phyloP scores from a whole-genome alignment of 306 rosid species.

The Glycine soja region DNA sequence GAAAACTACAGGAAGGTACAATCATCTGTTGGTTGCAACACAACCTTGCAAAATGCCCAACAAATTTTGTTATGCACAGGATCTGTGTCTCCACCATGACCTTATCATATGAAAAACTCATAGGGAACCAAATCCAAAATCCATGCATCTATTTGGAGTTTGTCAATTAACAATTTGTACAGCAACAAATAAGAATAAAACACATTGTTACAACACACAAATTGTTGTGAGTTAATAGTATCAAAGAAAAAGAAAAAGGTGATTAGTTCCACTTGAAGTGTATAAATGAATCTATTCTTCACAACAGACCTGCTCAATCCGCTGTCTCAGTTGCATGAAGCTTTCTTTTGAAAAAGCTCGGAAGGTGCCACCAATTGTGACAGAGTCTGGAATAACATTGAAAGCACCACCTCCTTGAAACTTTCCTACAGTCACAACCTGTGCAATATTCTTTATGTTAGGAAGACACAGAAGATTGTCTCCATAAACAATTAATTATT shows the following conservation, averaged over 20 bases:
- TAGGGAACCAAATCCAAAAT: not conserved
- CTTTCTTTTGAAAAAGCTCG: constrained; percentile 77
- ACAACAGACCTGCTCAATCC: constrained; percentile 73
- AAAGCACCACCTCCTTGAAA: constrained; percentile 95
- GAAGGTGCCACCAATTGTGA: constrained; percentile 92
- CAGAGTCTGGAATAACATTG: constrained; percentile 97
- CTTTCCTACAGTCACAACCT: constrained; percentile 90
- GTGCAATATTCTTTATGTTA: constrained; percentile 41
- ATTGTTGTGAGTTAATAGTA: not conserved
- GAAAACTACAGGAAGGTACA: constrained; percentile 10
- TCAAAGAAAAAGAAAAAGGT: constrained; percentile 10
- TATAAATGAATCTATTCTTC: constrained; percentile 9
- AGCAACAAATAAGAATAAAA: constrained; percentile 1
- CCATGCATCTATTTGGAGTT: constrained; percentile 22
- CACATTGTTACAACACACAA: constrained; percentile 30
- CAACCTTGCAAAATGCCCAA: not conserved
- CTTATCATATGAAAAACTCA: not conserved
- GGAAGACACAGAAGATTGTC: constrained; percentile 30
- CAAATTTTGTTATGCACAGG: constrained; percentile 6
- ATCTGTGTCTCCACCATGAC: not conserved
- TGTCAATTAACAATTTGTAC: constrained; percentile 12
- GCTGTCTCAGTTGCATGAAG: constrained; percentile 64
- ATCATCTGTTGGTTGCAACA: not conserved
- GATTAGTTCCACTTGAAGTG: not conserved
- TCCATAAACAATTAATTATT: constrained; percentile 27